These are phyloP conservation scores for Symbiotaphrina buchneri DNA, from an alignment of 495 filamentous ascomycete species.

Conservation along the genomic window DNA sequence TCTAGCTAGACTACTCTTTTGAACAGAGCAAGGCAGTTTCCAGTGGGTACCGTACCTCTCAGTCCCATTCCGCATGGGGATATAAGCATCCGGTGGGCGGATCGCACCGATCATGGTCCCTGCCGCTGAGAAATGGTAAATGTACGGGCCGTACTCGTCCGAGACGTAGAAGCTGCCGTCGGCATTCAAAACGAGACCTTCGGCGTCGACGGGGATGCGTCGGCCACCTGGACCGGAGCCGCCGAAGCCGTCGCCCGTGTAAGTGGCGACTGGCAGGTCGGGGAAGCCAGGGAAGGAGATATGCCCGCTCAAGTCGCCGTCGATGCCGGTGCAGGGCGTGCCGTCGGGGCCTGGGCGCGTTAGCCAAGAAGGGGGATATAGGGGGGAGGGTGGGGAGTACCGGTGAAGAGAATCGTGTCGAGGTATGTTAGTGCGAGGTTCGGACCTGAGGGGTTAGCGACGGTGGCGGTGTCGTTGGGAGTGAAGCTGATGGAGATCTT, in stretches of 20 bases:
- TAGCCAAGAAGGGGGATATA: no score
- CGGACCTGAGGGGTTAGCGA: constrained; percentile 29
- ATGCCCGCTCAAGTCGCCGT: constrained; percentile 31
- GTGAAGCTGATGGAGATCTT: constrained; percentile 39
- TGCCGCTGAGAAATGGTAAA: constrained; percentile 37
- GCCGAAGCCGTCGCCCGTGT: constrained; percentile 54
- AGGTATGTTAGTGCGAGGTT: constrained; percentile 45
- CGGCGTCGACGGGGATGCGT: constrained; percentile 40
- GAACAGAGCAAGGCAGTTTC: constrained; percentile 9
- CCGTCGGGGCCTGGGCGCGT: constrained; percentile 46
- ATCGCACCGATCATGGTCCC: constrained; percentile 46
- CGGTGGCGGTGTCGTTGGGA: constrained; percentile 31
- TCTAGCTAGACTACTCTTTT: no score
- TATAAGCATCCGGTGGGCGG: constrained; percentile 39
- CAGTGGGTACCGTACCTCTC: constrained; percentile 13
- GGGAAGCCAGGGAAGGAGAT: constrained; percentile 36
- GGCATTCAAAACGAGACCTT: constrained; percentile 41
- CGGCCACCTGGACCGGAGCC: constrained; percentile 32
- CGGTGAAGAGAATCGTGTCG: constrained; percentile 43
- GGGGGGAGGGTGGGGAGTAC: no score
- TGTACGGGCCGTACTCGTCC: constrained; percentile 63
- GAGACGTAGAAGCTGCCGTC: constrained; percentile 54
- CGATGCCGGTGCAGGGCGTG: constrained; percentile 46
- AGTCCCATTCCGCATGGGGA: constrained; percentile 41
- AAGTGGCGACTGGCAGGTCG: constrained; percentile 40